Base-by-base conservation (phyloP, 1,139 yeast genomes). In the Scheffersomyces stambukii region DNA sequence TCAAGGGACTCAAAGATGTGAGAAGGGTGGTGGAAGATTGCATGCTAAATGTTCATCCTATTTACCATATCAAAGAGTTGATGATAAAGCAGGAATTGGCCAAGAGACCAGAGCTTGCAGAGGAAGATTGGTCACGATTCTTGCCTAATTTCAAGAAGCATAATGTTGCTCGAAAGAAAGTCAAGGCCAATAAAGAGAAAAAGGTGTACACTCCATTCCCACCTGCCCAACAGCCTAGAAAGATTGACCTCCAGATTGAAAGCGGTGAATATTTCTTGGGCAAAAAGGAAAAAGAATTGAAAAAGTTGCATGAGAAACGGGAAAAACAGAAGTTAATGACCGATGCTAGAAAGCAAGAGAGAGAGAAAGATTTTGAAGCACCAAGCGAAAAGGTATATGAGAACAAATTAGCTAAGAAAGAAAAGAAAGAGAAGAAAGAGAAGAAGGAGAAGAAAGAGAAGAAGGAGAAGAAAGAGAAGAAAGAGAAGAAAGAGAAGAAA, bases 181-280 rank as follows among this genome's bases (percentile, higher is more conserved):
- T 91, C 41, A 80, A 76, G 65, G 61, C 63, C 46, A 59, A 53
- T 44, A 73, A 64, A 45, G 84, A 81, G 57, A 83, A 83, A 83
- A 86, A 80, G 62, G 81, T 77, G 3, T 91, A 91, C 74, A 91
- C 98, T 18, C 98, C 98, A 52, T 93, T 93, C 88, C 99, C 99
- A 61, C 98, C 98, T 44, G 85, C 86, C 35, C 99, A 86, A 62
- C 75, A 77, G 45, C 98, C 97, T 52, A 81, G 98, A 70, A 89
- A 91, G 83, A 71, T 93, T 59, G 99, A 93, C 75, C 66, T 89
- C 54, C 95, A 89, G 64, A 88, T 93, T 60, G 98, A 91, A 62
- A 81, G 94, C 67, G 99, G 99, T 75, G 98, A 93, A 58, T 91
- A 86, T 65, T 91, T 91, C 76, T 70, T 91, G 62, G 85, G 86